A percentile compares a stretch with the other conserved stretches of the same genome.
These are phyloP conservation scores for Athelia sp. DNA, from an alignment of 1,284 basidiomycete species.

Conservation along the genomic window DNA sequence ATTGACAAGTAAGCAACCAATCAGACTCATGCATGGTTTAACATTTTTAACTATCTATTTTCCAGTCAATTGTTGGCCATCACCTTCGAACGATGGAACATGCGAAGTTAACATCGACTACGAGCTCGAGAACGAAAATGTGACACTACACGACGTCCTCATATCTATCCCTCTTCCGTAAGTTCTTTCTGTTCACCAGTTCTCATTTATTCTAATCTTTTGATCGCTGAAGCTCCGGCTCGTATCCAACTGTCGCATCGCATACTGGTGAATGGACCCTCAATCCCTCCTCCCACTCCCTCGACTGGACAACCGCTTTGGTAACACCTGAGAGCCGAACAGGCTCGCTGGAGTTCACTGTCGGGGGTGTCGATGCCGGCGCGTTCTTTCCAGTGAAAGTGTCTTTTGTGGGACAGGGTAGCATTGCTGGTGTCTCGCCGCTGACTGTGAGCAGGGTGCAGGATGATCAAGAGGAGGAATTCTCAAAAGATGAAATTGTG, in stretches of 20 bases:
- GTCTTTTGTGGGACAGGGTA: constrained; percentile 76
- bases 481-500: constrained; percentile 75
- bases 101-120: constrained; percentile 97
- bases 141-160: constrained; percentile 79
- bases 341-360: constrained; percentile 85
- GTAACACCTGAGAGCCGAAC: constrained; percentile 59
- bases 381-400: constrained; percentile 93
- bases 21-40: not conserved
- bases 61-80: constrained; percentile 99
- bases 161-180: constrained; percentile 92
- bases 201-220: not conserved
- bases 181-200: constrained; percentile 26
- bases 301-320: constrained; percentile 78
- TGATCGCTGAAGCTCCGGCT: constrained; percentile 53
- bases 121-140: constrained; percentile 83
- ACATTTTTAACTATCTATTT: not conserved
- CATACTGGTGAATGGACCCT: constrained; percentile 79
- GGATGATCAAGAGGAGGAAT: constrained; percentile 58
- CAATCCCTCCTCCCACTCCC: constrained; percentile 71
- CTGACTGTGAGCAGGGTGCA: constrained; percentile 53
- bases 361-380: constrained; percentile 78
- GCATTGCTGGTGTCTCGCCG: constrained; percentile 68
- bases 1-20: constrained; percentile 70
- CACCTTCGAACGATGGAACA: constrained; percentile 83
- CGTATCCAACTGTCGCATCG: constrained; percentile 81